Base-by-base conservation (phyloP, 139 green algal genomes). In the Mychonastes homosphaera region DNA sequence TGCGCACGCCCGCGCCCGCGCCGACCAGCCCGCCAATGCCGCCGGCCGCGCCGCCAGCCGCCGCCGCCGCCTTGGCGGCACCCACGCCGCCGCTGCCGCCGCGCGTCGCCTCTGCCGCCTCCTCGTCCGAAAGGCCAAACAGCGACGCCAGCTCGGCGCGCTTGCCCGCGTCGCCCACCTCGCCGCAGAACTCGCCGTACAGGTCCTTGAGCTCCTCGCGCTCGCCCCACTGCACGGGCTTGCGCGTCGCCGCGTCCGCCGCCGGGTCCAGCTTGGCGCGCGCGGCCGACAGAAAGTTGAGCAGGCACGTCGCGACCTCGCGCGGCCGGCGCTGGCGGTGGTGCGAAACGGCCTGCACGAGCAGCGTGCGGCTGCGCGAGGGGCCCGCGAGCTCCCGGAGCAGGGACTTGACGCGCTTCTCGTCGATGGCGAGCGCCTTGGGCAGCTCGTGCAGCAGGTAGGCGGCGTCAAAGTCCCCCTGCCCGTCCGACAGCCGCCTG, bases 201-300 rank as follows among this genome's bases (percentile, higher is more conserved):
- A 96, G 55, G 56, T 96, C 87, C 47, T 76, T 54, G 52, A 96
- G 58, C 77, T 96, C 89, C 30, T 78, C 76, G 41, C 29, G 29
- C 60, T 83, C 71, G 12, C 56, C 62, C 86, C 86, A 94, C 30
- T 75, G 33, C 43, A 82, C 51, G 86, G 84, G 53, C 78, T 46
- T 6, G 79, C 82, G 49, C 67, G 52, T 56, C 58, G 36, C 53
- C 36, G 12, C 13, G 36, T 13, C 12, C 12, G 36, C 36, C 13
- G 36, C 36, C n/a, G n/a, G n/a, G n/a, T n/a, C n/a, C n/a, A n/a
- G n/a, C n/a, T n/a, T n/a, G n/a, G n/a, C n/a, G 13, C 12, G 36
- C 36, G 36, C 36, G 36, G 36, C 36, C 28, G 13, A 61, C 46
- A 78, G 53, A 45, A 83, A 58, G 66, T 80, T 80, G 24, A 67